phyloP scores from a whole-genome alignment of 495 filamentous ascomycete species.

The Xylaria intraflava region DNA sequence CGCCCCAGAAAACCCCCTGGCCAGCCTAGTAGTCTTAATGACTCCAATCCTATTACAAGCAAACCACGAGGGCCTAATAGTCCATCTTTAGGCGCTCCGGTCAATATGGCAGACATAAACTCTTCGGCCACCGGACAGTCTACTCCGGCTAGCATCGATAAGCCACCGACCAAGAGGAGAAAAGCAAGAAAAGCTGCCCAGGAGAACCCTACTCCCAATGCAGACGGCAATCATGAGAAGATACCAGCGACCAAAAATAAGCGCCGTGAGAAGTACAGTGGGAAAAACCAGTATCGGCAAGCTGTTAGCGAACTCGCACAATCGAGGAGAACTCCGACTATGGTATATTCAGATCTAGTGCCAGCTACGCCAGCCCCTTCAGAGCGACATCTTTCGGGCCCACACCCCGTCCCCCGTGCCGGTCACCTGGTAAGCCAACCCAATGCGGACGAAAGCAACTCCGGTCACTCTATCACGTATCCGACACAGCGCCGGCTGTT shows the following conservation, averaged over 20 bases:
- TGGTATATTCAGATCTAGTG: slow-evolving; percentile 5
- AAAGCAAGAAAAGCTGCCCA: slow-evolving; percentile 26
- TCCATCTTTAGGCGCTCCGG: neutral
- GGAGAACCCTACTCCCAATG: slow-evolving; percentile 4
- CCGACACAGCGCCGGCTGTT: neutral
- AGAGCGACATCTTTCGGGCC: slow-evolving; percentile 1
- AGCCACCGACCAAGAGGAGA: slow-evolving; percentile 17
- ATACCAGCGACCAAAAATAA: slow-evolving; percentile 10
- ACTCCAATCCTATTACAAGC: neutral
- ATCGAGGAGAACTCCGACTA: slow-evolving; percentile 15
- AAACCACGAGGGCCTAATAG: neutral
- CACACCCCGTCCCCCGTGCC: slow-evolving; percentile 29
- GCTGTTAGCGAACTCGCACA: slow-evolving; percentile 19
- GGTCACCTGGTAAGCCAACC: neutral
- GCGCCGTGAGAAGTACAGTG: slow-evolving; percentile 7
- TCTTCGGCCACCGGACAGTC: neutral
- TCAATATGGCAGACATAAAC: neutral
- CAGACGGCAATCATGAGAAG: neutral
- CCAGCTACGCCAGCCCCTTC: neutral
- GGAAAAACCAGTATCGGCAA: slow-evolving; percentile 17
- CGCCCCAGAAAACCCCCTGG: neutral
- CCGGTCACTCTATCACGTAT: neutral
- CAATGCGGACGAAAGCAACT: neutral
- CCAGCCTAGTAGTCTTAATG: neutral
- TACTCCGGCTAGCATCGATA: neutral